phyloP scores from a whole-genome alignment of 2,329 filamentous ascomycete genomes.

The Fusarium avenaceum region DNA sequence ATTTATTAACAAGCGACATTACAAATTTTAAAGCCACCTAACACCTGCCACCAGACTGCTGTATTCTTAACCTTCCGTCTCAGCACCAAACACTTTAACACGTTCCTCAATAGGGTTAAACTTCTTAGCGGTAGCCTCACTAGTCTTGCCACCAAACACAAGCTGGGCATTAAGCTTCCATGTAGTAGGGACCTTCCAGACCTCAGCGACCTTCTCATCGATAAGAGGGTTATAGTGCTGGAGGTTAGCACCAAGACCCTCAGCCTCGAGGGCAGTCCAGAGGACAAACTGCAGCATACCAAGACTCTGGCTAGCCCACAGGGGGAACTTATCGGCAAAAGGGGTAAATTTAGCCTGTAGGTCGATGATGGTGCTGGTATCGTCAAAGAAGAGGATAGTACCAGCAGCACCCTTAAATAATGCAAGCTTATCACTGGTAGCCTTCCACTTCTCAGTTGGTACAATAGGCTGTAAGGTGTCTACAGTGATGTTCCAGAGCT shows the following conservation, averaged over 20 bases:
- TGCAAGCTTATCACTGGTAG: constrained; percentile 60
- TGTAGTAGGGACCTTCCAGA: constrained; percentile 77
- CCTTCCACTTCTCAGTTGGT: constrained; percentile 71
- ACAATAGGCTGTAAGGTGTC: constrained; percentile 69
- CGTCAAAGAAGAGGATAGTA: constrained; percentile 90
- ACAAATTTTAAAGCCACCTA: too few relatives aligned
- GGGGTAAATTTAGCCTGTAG: constrained; percentile 77
- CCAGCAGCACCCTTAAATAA: constrained; percentile 80
- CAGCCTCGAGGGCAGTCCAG: constrained; percentile 86
- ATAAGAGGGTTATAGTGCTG: constrained; percentile 95
- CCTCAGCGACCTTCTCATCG: constrained; percentile 75
- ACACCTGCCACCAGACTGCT: too few relatives aligned
- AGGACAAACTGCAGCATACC: constrained; percentile 83
- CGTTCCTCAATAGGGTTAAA: constrained; percentile 75
- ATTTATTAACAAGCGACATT: too few relatives aligned
- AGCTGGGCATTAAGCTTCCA: constrained; percentile 88
- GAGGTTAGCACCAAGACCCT: constrained; percentile 88
- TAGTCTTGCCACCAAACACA: constrained; percentile 79
- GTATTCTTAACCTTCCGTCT: too few relatives aligned
- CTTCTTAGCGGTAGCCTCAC: constrained; percentile 71
- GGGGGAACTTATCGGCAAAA: constrained; percentile 84
- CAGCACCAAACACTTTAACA: constrained; percentile 72
- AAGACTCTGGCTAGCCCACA: constrained; percentile 80
- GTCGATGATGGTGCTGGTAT: constrained; percentile 74
- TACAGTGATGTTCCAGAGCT: constrained; percentile 83